phyloP scores from a whole-genome alignment of 176 grass and related monocot species.

The Saccharum spontaneum region DNA sequence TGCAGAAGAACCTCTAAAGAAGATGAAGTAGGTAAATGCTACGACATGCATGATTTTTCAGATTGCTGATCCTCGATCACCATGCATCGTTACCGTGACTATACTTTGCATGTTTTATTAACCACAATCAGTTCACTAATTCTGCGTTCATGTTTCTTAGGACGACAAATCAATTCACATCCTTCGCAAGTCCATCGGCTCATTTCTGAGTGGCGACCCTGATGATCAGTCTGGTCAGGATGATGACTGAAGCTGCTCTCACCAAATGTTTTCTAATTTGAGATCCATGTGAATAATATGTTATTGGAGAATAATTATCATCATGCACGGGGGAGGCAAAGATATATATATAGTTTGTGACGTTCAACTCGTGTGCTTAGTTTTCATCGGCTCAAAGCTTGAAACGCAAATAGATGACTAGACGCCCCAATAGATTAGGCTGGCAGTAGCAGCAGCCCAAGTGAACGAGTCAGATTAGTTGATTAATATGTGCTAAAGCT shows the following conservation, averaged over 20 bases:
- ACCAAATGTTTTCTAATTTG: not conserved
- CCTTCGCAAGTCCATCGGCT: constrained; percentile 80
- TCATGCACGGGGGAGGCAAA: not conserved
- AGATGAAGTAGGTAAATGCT: constrained; percentile 72
- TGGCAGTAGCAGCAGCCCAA: no score
- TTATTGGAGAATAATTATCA: not conserved
- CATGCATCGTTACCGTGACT: not conserved
- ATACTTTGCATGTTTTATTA: not conserved
- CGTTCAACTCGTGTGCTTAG: not conserved
- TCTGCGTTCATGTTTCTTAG: constrained; percentile 40
- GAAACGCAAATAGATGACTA: no score
- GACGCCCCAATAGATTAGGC: no score
- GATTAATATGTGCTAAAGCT: no score
- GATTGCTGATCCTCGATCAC: not conserved
- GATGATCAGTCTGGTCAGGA: constrained; percentile 82
- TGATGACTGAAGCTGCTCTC: constrained; percentile 44
- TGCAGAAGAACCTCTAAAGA: constrained; percentile 82
- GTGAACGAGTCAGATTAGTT: no score
- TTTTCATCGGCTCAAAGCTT: not conserved
- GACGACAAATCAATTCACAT: constrained; percentile 85
- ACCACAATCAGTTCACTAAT: not conserved
- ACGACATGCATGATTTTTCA: not conserved
- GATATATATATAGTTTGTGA: not conserved
- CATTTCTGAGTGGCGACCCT: constrained; percentile 61
- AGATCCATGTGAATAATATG: constrained; percentile 28